phyloP scores from a whole-genome alignment of 805 yeast species.

The Schizosaccharomyces lindneri region DNA sequence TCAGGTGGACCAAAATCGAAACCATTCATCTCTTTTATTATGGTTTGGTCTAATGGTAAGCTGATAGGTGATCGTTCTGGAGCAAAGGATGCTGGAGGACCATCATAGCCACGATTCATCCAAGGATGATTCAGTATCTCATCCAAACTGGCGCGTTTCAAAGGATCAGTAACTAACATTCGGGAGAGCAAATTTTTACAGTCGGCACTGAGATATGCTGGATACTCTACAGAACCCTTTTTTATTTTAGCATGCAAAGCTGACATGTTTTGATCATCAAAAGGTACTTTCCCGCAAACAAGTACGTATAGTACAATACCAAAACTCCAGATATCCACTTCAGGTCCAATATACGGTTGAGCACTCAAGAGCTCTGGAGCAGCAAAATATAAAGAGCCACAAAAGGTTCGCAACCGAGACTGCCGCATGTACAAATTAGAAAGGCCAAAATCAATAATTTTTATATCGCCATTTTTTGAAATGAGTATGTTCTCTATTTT shows the following conservation, averaged over 20 bases:
- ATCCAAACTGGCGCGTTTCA: constrained; percentile 46
- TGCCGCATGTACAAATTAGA: constrained; percentile 61
- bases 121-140: constrained; percentile 80
- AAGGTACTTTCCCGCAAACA: constrained; percentile 94
- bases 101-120: constrained; percentile 76
- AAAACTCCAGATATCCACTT: constrained; percentile 94
- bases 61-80: constrained; percentile 58
- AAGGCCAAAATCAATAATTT: constrained; percentile 87
- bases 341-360: constrained; percentile 83
- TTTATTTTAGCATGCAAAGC: constrained; percentile 84
- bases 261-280: constrained; percentile 82
- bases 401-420: constrained; percentile 62
- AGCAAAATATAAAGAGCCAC: constrained; percentile 94
- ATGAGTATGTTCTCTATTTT: constrained; percentile 93
- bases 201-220: constrained; percentile 45
- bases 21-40: constrained; percentile 48
- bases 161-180: constrained; percentile 82
- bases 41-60: constrained; percentile 39
- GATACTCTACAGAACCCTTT: constrained; percentile 77
- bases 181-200: constrained; percentile 57
- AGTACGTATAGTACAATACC: constrained; percentile 88
- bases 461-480: constrained; percentile 76
- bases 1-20: constrained; percentile 57
- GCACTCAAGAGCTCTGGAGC: constrained; percentile 93
- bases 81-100: constrained; percentile 39